These are phyloP conservation scores for Ganoderma resinaceum DNA, from an alignment of 1,284 basidiomycete genomes.

Conservation along the genomic window DNA sequence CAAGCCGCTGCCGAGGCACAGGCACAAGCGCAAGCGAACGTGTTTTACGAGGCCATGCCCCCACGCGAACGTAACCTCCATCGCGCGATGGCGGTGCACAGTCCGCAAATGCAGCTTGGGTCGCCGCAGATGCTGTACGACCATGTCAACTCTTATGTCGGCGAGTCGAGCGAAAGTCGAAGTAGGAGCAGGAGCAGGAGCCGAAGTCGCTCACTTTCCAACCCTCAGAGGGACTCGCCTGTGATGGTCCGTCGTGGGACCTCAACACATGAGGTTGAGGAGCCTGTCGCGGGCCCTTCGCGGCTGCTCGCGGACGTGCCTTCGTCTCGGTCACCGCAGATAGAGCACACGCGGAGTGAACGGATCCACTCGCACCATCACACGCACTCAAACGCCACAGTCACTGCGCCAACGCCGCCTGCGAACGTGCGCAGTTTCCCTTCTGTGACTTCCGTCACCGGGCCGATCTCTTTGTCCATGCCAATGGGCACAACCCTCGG, in stretches of 20 bases:
- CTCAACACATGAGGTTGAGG: conserved; percentile 13
- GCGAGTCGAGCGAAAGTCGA: conserved; percentile 9
- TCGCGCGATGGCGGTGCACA: conserved; percentile 26
- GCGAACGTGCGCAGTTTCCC: conserved; percentile 32
- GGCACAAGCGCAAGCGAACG: conserved; percentile 29
- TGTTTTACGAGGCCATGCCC: conserved; percentile 41
- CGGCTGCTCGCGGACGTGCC: conserved; percentile 17
- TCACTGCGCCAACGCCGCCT: conserved; percentile 44
- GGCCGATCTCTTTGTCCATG: conserved; percentile 12
- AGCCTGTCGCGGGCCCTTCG: conserved; percentile 27
- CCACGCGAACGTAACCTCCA: conserved; percentile 31
- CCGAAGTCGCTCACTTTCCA: conserved; percentile 11
- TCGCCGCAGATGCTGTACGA: conserved; percentile 28
- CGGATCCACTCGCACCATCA: conserved; percentile 37
- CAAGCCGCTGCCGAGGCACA: conserved; percentile 14
- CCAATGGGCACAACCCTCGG: conserved; percentile 20
- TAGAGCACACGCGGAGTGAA: conserved; percentile 9
- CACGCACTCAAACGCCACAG: conserved; percentile 44
- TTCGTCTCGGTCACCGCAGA: conserved; percentile 12
- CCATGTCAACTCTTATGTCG: conserved; percentile 15
- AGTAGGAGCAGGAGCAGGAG: conserved; percentile 21
- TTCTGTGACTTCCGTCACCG: conserved; percentile 1
- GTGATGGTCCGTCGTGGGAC: conserved; percentile 26
- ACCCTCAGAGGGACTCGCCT: conserved; percentile 16
- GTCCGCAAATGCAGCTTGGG: conserved; percentile 22